Conservation (phyloP, 768 basidiomycete genomes). For the Cystobasidium onofrii region DNA sequence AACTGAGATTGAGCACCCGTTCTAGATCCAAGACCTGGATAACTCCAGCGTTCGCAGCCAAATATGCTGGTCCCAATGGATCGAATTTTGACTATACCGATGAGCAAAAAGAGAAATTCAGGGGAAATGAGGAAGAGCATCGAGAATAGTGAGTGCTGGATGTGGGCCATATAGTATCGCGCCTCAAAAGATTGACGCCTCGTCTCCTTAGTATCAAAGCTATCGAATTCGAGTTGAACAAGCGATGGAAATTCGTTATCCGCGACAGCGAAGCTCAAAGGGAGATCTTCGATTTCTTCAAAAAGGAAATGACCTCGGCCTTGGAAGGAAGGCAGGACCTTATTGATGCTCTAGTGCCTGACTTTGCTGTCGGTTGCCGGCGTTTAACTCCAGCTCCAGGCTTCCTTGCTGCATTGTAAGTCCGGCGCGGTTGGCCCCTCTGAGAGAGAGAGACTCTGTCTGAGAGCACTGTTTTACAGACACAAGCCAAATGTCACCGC, state of each 20-base stretch:
- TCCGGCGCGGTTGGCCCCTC: neutral
- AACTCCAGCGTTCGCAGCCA: slow-evolving; percentile 35
- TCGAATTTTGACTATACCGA: slow-evolving; percentile 38
- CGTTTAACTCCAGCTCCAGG: neutral
- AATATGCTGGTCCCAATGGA: slow-evolving; percentile 35
- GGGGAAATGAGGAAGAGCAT: slow-evolving; percentile 4
- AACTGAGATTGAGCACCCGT: too few species aligned
- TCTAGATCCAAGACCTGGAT: slow-evolving; percentile 38
- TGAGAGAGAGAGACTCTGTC: too few species aligned
- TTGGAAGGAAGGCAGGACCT: neutral
- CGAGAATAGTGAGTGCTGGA: neutral
- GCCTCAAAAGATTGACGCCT: neutral
- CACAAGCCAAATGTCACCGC: slow-evolving; percentile 6
- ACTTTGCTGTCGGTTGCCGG: slow-evolving; percentile 19
- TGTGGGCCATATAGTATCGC: neutral
- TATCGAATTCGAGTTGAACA: slow-evolving; percentile 30
- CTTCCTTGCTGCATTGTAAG: slow-evolving; percentile 21
- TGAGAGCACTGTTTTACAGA: too few species aligned
- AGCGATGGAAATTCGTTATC: slow-evolving; percentile 26
- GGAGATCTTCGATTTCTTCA: slow-evolving; percentile 20
- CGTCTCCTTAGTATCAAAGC: neutral
- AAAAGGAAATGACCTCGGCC: slow-evolving; percentile 6
- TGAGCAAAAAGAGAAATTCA: slow-evolving; percentile 32
- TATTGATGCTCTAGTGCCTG: slow-evolving; percentile 16
- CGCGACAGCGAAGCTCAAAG: slow-evolving; percentile 26